These are phyloP conservation scores for Podaxis sp. DNA, from an alignment of 768 basidiomycete genomes.

Conservation along the genomic window DNA sequence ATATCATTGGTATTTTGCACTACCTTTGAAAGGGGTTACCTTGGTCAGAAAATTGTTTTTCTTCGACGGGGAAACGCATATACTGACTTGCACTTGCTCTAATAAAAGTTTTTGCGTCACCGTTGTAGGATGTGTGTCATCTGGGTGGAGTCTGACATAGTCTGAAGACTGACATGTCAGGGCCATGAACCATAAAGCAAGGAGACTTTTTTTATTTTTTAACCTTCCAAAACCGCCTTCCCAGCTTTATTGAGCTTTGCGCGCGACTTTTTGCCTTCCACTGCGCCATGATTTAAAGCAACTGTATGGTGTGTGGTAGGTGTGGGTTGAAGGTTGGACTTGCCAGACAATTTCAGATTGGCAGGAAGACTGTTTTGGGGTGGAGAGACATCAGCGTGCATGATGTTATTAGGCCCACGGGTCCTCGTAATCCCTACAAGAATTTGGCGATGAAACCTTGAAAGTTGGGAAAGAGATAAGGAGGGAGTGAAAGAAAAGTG, in stretches of 20 bases:
- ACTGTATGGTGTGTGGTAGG: neutral
- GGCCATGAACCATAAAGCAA: neutral
- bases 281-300: neutral
- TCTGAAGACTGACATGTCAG: neutral
- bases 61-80: neutral
- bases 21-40: neutral
- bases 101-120: neutral
- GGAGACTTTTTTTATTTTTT: neutral
- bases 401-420: neutral
- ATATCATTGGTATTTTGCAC: neutral
- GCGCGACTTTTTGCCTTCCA: neutral
- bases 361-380: neutral
- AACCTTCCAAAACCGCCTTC: neutral
- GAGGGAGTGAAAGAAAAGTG: neutral
- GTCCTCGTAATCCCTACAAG: neutral
- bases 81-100: neutral
- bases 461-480: neutral
- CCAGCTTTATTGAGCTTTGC: neutral
- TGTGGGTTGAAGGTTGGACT: neutral
- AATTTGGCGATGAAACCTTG: neutral
- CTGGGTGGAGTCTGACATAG: constrained; percentile 1
- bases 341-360: neutral
- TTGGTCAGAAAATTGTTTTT: neutral
- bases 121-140: constrained; percentile 1
- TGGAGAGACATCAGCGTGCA: constrained; percentile 2